Base-by-base conservation (phyloP, 2,329 filamentous ascomycete genomes). In the Arthrobotrys megalospora region DNA sequence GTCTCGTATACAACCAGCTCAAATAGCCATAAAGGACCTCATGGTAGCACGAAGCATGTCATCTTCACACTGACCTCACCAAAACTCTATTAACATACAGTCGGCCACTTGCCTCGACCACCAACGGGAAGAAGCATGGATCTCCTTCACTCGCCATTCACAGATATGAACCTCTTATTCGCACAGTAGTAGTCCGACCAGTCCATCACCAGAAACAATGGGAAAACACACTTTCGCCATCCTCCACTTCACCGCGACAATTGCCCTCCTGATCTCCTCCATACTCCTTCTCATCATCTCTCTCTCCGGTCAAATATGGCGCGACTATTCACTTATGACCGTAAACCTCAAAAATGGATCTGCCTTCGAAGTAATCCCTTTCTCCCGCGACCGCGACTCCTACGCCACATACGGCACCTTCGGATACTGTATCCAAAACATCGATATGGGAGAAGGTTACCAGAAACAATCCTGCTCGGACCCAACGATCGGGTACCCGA, bases 371-470 rank as follows among this genome's bases (percentile, higher is more conserved):
- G 62, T 52, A 2, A 53, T 77, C 43, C 62, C 60, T 0, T 71
- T 77, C 60, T 77, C 73, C 32, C 73, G 73, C 14, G 73, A 60
- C 41, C 66, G 73, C 43, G 66, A 71, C 43, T 69, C 64, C 43
- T 77, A 77, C 21, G 73, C 52, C 36, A 71, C 66, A 16, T 77
- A 77, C 38, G 73, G 73, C 24, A 77, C 66, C 19, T 77, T 77
- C 19, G 52, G 62, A n/a, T 77, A 77, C 11, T 77, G 73, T 36
- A 77, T 77, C 21, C 66, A 77, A 53, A 71, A 77, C n/a, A 77
- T 77, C 7, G 66, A 77, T 12, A n/a, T 71, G 28, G 73, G 73
- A 0, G 19, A 66, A 53, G 73, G 73, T 4, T 77, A 77, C 21
- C 73, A 77, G 28, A 66, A 77, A 43, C 48, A 66, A 38, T 58